phyloP scores from a whole-genome alignment of 768 basidiomycete species.

The Coprinellus aureogranulatus region DNA sequence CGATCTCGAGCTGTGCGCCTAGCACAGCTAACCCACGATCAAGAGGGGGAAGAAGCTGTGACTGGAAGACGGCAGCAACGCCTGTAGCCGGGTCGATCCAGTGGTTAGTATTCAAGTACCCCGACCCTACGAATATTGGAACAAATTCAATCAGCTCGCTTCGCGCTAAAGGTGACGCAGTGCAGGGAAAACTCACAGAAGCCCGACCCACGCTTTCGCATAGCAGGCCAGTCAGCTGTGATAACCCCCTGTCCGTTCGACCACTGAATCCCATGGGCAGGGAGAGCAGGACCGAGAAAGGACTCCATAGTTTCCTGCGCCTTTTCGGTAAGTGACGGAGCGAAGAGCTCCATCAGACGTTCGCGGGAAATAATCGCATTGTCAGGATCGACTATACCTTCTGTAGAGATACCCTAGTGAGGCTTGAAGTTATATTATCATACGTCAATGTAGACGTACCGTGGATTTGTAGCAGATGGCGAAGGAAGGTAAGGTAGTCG shows the following conservation, averaged over 20 bases:
- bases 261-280: conserved; percentile 24
- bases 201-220: conserved; percentile 27
- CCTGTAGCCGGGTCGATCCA: conserved; percentile 24
- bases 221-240: conserved; percentile 25
- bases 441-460: too few relatives aligned
- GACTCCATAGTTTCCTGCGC: conserved; percentile 16
- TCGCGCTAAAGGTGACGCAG: too few relatives aligned
- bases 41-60: conserved; percentile 16
- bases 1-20: conserved; percentile 16
- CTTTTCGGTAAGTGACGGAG: background rate
- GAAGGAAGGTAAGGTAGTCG: conserved; percentile 31
- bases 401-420: too few relatives aligned
- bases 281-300: conserved; percentile 28
- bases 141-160: too few relatives aligned
- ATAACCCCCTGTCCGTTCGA: conserved; percentile 25
- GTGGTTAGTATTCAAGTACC: conserved; percentile 14
- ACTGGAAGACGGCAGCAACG: conserved; percentile 20
- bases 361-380: background rate
- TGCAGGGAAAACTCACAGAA: conserved; percentile 27
- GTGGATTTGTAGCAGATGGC: conserved; percentile 33
- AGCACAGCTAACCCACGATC: conserved; percentile 10
- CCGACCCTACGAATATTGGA: background rate
- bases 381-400: background rate
- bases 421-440: too few relatives aligned
- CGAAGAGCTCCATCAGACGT: background rate